Evolutionary conservation across 2,329 filamentous ascomycete species (phyloP), one percentile per base, ranked within the genome.

Genomic region (Pestalotiopsis sp.): DNA sequence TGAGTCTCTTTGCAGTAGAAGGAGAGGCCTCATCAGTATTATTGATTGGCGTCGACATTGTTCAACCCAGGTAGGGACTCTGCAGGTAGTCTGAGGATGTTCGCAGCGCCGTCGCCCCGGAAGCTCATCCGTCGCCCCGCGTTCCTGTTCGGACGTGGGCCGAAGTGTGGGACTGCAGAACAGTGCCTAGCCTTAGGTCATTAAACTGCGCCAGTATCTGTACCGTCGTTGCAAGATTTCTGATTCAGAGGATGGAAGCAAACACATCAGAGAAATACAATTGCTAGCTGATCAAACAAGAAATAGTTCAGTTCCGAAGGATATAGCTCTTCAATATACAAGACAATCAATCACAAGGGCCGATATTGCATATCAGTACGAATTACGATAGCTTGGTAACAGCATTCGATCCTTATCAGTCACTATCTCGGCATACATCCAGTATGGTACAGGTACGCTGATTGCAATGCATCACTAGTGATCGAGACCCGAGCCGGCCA

Each of bases 1-100:
- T 67, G 14, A 67, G 63, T 49, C 69, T 41, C 27, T 68, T 70
- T 11, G 69, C 64, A 20, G 66, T 63, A 40, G 58, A 61, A 7
- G 63, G 63, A 57, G 66, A 59, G 1, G 66, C 66, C 31, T 58
- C 69, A 38, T 70, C 58, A 57, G 27, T 40, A 36, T 68, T 67
- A 14, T 58, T 27, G 57, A 59, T 23, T n/a, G 57, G 57, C 14
- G 27, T 27, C 9, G 57, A 27, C 57, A 59, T 59, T n/a, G 27
- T 20, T 27, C 25, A 27, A 27, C 13, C 2, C 31, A 9, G 31
- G 31, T 36, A 36, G 27, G 27, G 27, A 31, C 6, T 36, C 31
- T 36, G 31, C 7, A 36, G 31, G 31, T 36, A 36, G 31, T 36
- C 7, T 36, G 31, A 36, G 31, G 31, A 5, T 36, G 31, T 36